Conservation (phyloP, 2,329 filamentous ascomycete genomes). For the Neocucurbitaria cava region DNA sequence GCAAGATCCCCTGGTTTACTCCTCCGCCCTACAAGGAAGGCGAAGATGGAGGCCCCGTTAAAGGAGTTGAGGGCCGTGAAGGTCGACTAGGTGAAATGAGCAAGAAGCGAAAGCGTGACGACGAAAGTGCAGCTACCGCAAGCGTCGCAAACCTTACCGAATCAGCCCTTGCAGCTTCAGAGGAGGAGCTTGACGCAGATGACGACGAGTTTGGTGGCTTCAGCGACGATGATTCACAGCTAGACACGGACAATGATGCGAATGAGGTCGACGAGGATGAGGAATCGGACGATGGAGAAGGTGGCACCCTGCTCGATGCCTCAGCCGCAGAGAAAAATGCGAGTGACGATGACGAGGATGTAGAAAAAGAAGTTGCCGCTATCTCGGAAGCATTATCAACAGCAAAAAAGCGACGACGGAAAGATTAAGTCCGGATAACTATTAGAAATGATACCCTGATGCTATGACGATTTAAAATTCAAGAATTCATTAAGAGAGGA, state of each 20-base stretch:
- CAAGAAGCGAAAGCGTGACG: slow-evolving; percentile 72
- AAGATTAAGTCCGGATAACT: slow-evolving; percentile 17
- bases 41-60: slow-evolving; percentile 26
- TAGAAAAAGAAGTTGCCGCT: slow-evolving; percentile 43
- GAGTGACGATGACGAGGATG: slow-evolving; percentile 39
- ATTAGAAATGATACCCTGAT: slow-evolving; percentile 40
- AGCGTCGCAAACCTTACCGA: slow-evolving; percentile 29
- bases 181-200: slow-evolving; percentile 24
- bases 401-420: slow-evolving; percentile 43
- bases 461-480: background rate
- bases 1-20: slow-evolving; percentile 96
- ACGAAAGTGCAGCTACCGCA: slow-evolving; percentile 39
- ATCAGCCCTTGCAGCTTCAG: slow-evolving; percentile 15
- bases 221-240: slow-evolving; percentile 33
- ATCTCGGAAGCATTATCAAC: slow-evolving; percentile 44
- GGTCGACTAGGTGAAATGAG: slow-evolving; percentile 85
- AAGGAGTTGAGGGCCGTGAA: slow-evolving; percentile 69
- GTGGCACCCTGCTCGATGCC: slow-evolving; percentile 16
- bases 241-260: slow-evolving; percentile 30
- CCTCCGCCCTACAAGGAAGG: slow-evolving; percentile 68
- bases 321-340: slow-evolving; percentile 21
- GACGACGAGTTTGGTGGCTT: slow-evolving; percentile 45
- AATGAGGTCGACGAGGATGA: slow-evolving; percentile 30
- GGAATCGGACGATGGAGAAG: slow-evolving; percentile 26
- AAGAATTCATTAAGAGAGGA: background rate